Evolutionary conservation across 1,139 yeast species (phyloP).

Genomic region (Arxiozyma telluris): DNA sequence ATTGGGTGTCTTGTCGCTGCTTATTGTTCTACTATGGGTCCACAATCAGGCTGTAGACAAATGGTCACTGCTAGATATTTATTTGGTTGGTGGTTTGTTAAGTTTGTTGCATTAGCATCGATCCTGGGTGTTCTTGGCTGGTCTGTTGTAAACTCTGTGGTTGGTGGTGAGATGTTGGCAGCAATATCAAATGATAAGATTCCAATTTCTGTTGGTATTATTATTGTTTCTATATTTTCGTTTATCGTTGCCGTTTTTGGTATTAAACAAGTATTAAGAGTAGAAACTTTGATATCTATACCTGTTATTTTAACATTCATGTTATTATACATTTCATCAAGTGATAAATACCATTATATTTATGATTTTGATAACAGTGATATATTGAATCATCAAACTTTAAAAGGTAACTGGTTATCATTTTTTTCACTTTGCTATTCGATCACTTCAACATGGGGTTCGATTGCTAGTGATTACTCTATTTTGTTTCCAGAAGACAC

Average conservation of each 20-base stretch:
- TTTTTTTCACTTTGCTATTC: slow-evolving; percentile 71
- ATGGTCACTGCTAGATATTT: slow-evolving; percentile 74
- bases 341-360: slow-evolving; percentile 38
- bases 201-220: slow-evolving; percentile 65
- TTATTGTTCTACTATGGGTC: slow-evolving; percentile 77
- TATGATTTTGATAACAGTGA: slow-evolving; percentile 28
- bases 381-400: slow-evolving; percentile 34
- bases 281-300: slow-evolving; percentile 59
- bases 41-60: slow-evolving; percentile 77
- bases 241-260: slow-evolving; percentile 68
- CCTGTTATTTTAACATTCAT: slow-evolving; percentile 65
- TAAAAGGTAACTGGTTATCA: slow-evolving; percentile 61
- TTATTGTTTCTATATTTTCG: slow-evolving; percentile 57
- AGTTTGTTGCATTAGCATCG: slow-evolving; percentile 58
- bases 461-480: slow-evolving; percentile 78
- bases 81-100: slow-evolving; percentile 79
- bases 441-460: slow-evolving; percentile 85
- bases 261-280: slow-evolving; percentile 56
- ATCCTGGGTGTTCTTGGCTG: slow-evolving; percentile 77
- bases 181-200: slow-evolving; percentile 54
- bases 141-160: slow-evolving; percentile 76
- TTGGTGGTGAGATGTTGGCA: slow-evolving; percentile 74
- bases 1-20: slow-evolving; percentile 72
- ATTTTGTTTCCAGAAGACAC: slow-evolving; percentile 72
- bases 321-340: slow-evolving; percentile 59